Evolutionary conservation across 164 flowering plant genomes (phyloP).

Genomic region (Umbilicus rupestris): DNA sequence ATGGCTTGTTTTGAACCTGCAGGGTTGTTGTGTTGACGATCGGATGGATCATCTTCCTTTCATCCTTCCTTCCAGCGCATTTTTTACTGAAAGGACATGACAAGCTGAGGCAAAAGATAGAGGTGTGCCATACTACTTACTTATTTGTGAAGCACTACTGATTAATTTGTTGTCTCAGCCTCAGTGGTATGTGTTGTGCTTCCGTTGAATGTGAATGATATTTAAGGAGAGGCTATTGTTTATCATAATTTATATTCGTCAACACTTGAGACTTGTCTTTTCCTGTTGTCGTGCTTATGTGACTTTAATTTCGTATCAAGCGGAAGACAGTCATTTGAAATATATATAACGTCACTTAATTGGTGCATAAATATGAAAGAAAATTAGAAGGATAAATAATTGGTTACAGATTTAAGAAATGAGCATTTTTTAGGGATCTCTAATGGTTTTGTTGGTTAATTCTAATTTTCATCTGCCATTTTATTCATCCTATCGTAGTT

Average conservation of each 20-base stretch:
- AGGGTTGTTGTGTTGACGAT: slow-evolving; percentile 63
- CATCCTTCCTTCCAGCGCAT: slow-evolving; percentile 73
- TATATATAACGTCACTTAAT: no score
- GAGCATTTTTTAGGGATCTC: no score
- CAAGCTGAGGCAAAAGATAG: slow-evolving; percentile 60
- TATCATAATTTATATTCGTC: no score
- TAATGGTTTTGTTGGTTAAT: neutral
- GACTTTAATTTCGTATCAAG: no score
- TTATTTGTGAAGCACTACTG: neutral
- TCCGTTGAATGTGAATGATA: no score
- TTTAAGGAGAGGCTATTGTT: no score
- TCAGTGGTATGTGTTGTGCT: neutral
- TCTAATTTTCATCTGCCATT: neutral
- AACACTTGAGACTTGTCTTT: no score
- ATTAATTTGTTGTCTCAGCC: neutral
- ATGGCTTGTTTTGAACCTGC: slow-evolving; percentile 19
- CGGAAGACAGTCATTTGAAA: no score
- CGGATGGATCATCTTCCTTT: slow-evolving; percentile 89
- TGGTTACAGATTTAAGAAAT: no score
- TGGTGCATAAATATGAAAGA: no score
- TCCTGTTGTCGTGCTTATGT: no score
- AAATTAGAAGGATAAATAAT: no score
- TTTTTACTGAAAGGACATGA: slow-evolving; percentile 59
- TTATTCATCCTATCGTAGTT: neutral
- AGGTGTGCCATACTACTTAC: slow-evolving; percentile 35